phyloP scores from a whole-genome alignment of 2,329 filamentous ascomycete genomes.

The Myriangium duriaei region DNA sequence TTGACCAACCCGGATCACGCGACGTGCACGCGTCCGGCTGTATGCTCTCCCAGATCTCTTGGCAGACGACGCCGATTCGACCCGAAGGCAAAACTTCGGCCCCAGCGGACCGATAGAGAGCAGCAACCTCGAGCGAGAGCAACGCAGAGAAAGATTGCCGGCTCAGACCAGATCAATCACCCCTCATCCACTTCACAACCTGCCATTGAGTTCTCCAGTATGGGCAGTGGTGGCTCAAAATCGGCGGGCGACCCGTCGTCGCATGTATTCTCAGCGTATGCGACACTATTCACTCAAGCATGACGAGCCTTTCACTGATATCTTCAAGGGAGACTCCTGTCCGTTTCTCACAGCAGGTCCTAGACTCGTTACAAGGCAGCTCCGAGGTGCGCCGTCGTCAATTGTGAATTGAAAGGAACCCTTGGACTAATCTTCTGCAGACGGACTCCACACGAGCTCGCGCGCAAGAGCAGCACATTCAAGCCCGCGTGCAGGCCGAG shows the following conservation, averaged over 20 bases:
- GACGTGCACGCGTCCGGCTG: too few species aligned
- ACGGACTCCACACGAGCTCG: slow-evolving; percentile 79
- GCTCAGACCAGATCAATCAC: too few species aligned
- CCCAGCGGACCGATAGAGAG: too few species aligned
- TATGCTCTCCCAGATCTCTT: too few species aligned
- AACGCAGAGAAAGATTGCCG: not conserved
- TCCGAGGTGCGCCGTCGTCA: slow-evolving; percentile 55
- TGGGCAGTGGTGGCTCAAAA: slow-evolving; percentile 53
- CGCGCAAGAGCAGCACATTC: slow-evolving; percentile 74
- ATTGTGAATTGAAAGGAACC: not conserved
- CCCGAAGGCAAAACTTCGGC: slow-evolving; percentile 22
- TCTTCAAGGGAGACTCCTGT: slow-evolving; percentile 45
- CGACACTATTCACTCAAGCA: too few species aligned
- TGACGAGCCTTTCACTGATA: too few species aligned
- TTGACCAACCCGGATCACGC: too few species aligned
- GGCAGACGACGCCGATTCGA: slow-evolving; percentile 3
- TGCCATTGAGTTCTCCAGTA: slow-evolving; percentile 21
- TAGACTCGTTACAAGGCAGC: slow-evolving; percentile 72
- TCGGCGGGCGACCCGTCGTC: slow-evolving; percentile 37
- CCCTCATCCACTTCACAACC: too few species aligned
- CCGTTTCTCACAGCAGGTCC: slow-evolving; percentile 66
- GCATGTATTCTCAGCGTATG: slow-evolving; percentile 52
- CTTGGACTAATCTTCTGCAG: slow-evolving; percentile 34
- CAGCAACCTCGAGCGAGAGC: too few species aligned
- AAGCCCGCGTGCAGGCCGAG: slow-evolving; percentile 73